Evolutionary conservation across 2,329 filamentous ascomycete genomes (phyloP), one percentile per base, ranked within the genome.

Genomic region (Cercospora berteroae): DNA sequence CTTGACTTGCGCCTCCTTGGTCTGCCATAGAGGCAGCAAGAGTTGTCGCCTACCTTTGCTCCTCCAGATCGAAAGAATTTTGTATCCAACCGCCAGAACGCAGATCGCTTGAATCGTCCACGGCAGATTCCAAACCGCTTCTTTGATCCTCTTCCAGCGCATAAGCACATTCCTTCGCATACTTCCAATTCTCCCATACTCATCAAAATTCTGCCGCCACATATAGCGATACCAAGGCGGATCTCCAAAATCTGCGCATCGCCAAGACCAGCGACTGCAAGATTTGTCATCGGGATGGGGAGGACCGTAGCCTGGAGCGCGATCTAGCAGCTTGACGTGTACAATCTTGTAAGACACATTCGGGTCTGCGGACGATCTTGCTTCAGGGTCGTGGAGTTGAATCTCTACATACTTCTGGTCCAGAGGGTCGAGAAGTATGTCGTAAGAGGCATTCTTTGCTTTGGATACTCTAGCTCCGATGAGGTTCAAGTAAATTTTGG

Each of bases 181-280:
- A 42, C 68, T 58, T 12, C 68, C 68, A 10, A 68, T 63, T 6
- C 66, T 48, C 2, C 68, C 68, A 63, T 55, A 64, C 16, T 65
- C 48, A 36, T 70, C 63, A 27, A 70, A 68, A n/a, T 68, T 67
- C 9, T 12, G 20, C 6, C 62, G 60, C 66, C 68, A 70, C 5
- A 70, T 58, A 31, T 65, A 67, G 20, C 63, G 60, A 33, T 70
- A 68, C 64, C 66, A 67, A 4, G 68, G 68, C 23, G 68, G 64
- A 67, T 68, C 64, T n/a, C 36, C 66, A 61, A 67, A 65, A 13
- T 67, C 66, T n/a, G 63, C 64, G 48, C 66, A 67, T 55, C 68
- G 60, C 64, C 66, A 70, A 27, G 63, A 68, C 64, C 57, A 67
- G n/a, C 31, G 48, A 55, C 61, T 65, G 25, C 66, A 68, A 27